Base-by-base conservation (phyloP, 441 rosid species). In the Erysimum cheiri region DNA sequence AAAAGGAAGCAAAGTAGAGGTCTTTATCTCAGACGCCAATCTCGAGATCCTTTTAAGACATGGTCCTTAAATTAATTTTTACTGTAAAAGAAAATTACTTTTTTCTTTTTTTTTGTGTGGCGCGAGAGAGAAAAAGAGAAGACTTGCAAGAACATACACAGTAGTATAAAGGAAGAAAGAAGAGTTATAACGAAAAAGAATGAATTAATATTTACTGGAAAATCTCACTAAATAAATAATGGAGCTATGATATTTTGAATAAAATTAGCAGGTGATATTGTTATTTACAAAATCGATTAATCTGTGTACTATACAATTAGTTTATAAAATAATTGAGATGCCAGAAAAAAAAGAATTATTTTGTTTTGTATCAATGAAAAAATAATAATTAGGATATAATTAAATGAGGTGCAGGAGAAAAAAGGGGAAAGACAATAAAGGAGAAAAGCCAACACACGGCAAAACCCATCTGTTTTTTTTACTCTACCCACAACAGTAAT, bases 1-100 rank as follows among this genome's bases (percentile, higher is more conserved):
- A 11, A 54, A 53, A 3, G 31, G 65, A 69, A 64, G 63, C 75
- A 76, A 70, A 76, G 79, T 57, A 14, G 39, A 9, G 63, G 75
- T 70, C 72, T 70, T 76, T 76, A 36, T 76, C 72, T 43, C 59
- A 59, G 67, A 44, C 76, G 63, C 76, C 50, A 70, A 64, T 76
- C 76, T 76, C 79, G 79, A 76, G 75, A 75, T 69, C 58, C 74
- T 75, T 75, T 73, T 75, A 55, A 62, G 60, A 37, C 52, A 61
- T 43, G 50, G 6, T 8, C 8, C 7, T 11, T 53, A 36, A 22
- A 60, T 22, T 0, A 19, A 22, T 22, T 22, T 22, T 22, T 22
- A 22, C 24, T 22, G 24, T 22, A 53, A 41, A 19, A 6, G 1
- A 32, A 3, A 54, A 67, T 35, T 36, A 63, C 62, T 64, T 63